Evolutionary conservation across 345 rosid genomes (phyloP), one percentile per base, ranked within the genome.

Genomic region (Mallotus nudiflorus): DNA sequence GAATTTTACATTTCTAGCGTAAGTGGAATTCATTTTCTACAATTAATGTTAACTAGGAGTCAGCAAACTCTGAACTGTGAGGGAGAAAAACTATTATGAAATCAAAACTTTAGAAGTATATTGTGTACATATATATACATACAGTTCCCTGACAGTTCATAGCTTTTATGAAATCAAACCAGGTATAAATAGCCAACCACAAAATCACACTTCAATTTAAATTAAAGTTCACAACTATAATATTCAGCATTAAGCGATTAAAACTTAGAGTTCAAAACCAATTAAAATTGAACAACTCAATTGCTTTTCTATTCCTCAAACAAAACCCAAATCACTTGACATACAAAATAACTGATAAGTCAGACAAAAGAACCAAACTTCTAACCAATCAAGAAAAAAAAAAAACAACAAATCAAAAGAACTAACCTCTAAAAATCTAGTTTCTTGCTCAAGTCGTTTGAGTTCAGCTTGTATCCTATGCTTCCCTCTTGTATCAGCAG

Each of bases 381-480:
- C 9, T 9, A 18, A 14, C 29, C 37, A 28, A 55, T 8, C 7
- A 28, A 72, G 49, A 33, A 45, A 35, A 40, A 37, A 40, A 33
- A 1, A 2, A 18, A 9, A 27, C 22, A 8, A 60, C 19, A 39
- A 48, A 33, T 22, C 28, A 50, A 39, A 48, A 59, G 29, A 46
- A 73, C 56, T 15, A 35, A 68, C 78, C 78, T 74, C 73, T 28
- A 74, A 68, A 62, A 27, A 73, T 73, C 71, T 73, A 73, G 77
- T 28, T 66, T 73, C 77, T 59, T 73, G 77, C 55, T 73, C 77
- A 0, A 73, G 71, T 6, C 77, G 71, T 51, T 73, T 73, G 77
- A 73, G 54, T 66, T 73, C 77, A 0, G 77, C 78, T 53, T 74
- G 78, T 52, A 74, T 74, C 73, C 78, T 62, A 74, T 74, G 78